phyloP scores from a whole-genome alignment of 2,329 filamentous ascomycete genomes.

The Aspergillus piperis region DNA sequence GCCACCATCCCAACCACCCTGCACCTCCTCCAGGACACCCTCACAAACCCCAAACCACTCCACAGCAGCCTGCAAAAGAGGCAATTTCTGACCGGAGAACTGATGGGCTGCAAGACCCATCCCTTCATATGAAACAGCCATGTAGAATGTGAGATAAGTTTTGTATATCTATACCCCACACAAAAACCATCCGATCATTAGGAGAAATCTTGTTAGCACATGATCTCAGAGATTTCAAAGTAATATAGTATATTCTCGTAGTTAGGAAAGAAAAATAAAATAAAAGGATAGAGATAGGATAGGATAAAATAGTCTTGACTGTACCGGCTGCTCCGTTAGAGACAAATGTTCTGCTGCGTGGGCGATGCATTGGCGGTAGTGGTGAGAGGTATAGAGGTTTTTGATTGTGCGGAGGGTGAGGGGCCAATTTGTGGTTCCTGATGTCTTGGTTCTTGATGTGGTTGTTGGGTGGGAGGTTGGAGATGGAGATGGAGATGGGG shows the following conservation, averaged over 20 bases:
- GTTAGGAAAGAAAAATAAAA: neutral
- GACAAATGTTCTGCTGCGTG: constrained; percentile 35
- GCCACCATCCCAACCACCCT: neutral
- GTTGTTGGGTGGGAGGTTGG: constrained; percentile 1
- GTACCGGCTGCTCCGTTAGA: constrained; percentile 29
- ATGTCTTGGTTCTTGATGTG: neutral
- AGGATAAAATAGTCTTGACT: neutral
- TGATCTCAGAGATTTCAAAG: no score
- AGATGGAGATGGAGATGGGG: constrained; percentile 3
- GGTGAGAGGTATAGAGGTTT: constrained; percentile 36
- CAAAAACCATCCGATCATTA: no score
- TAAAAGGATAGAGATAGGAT: neutral
- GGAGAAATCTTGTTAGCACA: no score
- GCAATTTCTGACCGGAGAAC: constrained; percentile 48
- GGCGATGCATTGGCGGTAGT: constrained; percentile 45
- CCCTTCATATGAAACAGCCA: constrained; percentile 48
- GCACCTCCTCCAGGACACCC: constrained; percentile 24
- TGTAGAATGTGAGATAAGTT: constrained; percentile 50
- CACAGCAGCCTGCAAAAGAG: constrained; percentile 43
- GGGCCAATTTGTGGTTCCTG: constrained; percentile 35
- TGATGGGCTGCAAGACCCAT: constrained; percentile 50
- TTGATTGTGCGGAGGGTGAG: constrained; percentile 37
- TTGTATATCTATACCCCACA: constrained; percentile 25
- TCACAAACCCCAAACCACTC: constrained; percentile 35
- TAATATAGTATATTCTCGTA: no score